Evolutionary conservation across 768 basidiomycete genomes (phyloP).

Genomic region (Scleroderma citrinum): DNA sequence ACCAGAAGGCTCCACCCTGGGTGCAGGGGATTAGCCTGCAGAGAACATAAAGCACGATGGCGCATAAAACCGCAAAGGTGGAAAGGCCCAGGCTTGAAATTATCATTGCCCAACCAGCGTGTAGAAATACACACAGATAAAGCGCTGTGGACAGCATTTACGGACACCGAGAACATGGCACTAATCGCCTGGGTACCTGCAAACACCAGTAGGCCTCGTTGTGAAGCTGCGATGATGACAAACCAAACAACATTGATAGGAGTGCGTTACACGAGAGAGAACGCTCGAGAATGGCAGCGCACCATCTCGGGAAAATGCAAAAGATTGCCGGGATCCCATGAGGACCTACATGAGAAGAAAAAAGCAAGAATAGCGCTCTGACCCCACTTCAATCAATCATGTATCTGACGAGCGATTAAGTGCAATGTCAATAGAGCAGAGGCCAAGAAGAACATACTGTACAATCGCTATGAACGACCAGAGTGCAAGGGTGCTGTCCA

Average conservation of each 20-base stretch:
- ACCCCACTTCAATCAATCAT: too few relatives aligned
- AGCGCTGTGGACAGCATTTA: conserved; percentile 41
- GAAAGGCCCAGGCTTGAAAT: conserved; percentile 45
- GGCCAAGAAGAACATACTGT: too few relatives aligned
- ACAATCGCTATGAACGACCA: not conserved
- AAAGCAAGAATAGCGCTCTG: too few relatives aligned
- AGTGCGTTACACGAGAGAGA: conserved; percentile 52
- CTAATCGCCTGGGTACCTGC: conserved; percentile 51
- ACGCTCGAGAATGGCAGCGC: conserved; percentile 52
- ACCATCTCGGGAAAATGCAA: conserved; percentile 52
- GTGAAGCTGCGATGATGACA: conserved; percentile 29
- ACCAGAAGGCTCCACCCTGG: conserved; percentile 47
- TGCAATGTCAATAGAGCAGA: not conserved
- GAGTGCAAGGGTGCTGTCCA: not conserved
- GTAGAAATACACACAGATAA: conserved; percentile 46
- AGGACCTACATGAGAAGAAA: too few relatives aligned
- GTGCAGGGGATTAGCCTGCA: not conserved
- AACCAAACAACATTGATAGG: conserved; percentile 61
- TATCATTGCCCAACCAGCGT: conserved; percentile 41
- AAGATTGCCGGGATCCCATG: too few relatives aligned
- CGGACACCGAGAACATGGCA: conserved; percentile 50
- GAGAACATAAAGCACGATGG: not conserved
- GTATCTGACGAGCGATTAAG: too few relatives aligned
- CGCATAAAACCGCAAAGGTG: conserved; percentile 39
- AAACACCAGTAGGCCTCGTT: conserved; percentile 49